phyloP scores from a whole-genome alignment of 169 alveolate species.

The Plasmodium fragile region DNA sequence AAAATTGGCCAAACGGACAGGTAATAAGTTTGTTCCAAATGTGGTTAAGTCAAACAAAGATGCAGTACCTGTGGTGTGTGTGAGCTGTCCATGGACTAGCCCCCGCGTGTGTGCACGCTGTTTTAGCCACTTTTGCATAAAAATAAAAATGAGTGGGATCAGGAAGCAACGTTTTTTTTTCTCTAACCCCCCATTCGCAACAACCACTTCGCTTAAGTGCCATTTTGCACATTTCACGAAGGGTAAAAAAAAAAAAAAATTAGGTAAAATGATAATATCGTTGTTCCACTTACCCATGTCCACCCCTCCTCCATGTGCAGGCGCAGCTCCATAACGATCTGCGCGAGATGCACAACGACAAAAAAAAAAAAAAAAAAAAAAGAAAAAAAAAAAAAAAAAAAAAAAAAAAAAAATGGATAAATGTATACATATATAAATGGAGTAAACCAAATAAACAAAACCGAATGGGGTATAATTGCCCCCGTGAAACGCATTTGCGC shows the following conservation, averaged over 20 bases:
- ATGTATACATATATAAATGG: not conserved
- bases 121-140: not conserved
- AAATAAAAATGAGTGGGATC: not conserved
- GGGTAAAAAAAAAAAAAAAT: not conserved
- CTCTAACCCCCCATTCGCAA: not conserved
- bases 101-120: not conserved
- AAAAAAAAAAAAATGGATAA: not conserved
- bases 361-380: conserved; percentile 26
- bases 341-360: not conserved
- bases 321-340: conserved; percentile 3
- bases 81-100: not conserved
- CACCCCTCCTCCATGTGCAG: not conserved
- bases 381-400: conserved; percentile 24
- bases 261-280: not conserved
- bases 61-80: not conserved
- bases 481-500: not conserved
- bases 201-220: not conserved
- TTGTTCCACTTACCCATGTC: not conserved
- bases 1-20: not conserved
- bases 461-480: not conserved
- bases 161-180: not conserved
- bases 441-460: not conserved
- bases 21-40: not conserved
- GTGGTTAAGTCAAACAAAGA: not conserved
- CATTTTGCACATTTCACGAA: not conserved